phyloP scores from a whole-genome alignment of 495 filamentous ascomycete species.

The Penicillium verhagenii region DNA sequence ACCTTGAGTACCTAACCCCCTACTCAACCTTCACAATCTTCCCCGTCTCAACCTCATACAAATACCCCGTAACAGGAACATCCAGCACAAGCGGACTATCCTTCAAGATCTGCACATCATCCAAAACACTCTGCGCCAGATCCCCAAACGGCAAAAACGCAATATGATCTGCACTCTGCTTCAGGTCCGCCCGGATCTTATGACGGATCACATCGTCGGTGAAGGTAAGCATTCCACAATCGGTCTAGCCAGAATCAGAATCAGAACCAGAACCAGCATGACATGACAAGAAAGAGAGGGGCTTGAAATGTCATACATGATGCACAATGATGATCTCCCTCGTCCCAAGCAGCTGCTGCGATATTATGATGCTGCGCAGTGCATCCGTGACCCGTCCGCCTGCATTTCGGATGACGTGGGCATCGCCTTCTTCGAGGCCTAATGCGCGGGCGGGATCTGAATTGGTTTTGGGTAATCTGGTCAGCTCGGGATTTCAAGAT shows the following conservation, averaged over 20 bases:
- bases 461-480: too few relatives aligned
- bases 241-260: constrained; percentile 35
- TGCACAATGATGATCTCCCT: constrained; percentile 74
- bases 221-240: constrained; percentile 83
- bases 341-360: constrained; percentile 79
- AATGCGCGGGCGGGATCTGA: constrained; percentile 66
- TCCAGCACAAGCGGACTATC: constrained; percentile 56
- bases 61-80: constrained; percentile 66
- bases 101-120: constrained; percentile 67
- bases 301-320: constrained; percentile 50
- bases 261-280: too few relatives aligned
- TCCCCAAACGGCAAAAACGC: constrained; percentile 66
- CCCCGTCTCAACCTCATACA: constrained; percentile 79
- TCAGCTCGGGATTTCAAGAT: neutral
- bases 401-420: constrained; percentile 79
- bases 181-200: constrained; percentile 58
- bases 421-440: constrained; percentile 72
- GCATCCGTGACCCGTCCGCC: constrained; percentile 68
- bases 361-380: constrained; percentile 73
- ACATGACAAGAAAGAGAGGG: neutral
- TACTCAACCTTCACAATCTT: constrained; percentile 56
- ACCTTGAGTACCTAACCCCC: neutral
- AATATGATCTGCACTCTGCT: constrained; percentile 45
- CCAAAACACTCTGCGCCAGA: constrained; percentile 59
- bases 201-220: constrained; percentile 59